Conservation (phyloP, 2,329 filamentous ascomycete genomes). For the Colletotrichum godetiae region DNA sequence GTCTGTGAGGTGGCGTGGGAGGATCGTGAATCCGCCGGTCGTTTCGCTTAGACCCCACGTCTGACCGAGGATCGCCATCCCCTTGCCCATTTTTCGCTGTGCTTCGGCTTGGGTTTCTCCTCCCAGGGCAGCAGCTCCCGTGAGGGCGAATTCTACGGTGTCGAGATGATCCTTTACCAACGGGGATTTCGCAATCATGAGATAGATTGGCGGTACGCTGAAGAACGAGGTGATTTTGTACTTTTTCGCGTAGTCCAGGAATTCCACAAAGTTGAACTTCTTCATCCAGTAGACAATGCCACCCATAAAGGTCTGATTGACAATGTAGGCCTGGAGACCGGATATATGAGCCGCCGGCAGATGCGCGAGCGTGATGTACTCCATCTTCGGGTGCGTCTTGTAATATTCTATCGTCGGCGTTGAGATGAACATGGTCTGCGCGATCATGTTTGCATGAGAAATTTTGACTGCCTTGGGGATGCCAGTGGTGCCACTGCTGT, state of each 20-base stretch:
- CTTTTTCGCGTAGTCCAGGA: conserved; percentile 62
- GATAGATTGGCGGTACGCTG: conserved; percentile 70
- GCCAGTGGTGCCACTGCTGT: conserved; percentile 62
- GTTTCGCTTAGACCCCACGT: conserved; percentile 71
- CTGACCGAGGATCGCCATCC: conserved; percentile 57
- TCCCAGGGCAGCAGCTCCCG: conserved; percentile 68
- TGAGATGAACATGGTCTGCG: conserved; percentile 47
- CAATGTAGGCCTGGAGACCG: conserved; percentile 56
- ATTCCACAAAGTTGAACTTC: conserved; percentile 66
- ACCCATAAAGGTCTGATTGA: conserved; percentile 54
- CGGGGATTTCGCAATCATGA: conserved; percentile 68
- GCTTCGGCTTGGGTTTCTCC: conserved; percentile 63
- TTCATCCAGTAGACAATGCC: conserved; percentile 71
- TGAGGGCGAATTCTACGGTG: conserved; percentile 56
- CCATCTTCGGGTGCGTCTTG: conserved; percentile 40
- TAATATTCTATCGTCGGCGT: conserved; percentile 44
- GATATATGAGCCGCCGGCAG: conserved; percentile 60
- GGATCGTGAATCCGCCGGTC: conserved; percentile 58
- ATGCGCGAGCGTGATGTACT: conserved; percentile 53
- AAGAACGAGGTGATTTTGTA: conserved; percentile 66
- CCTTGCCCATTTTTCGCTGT: conserved; percentile 57
- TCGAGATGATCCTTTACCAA: conserved; percentile 67
- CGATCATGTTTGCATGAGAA: conserved; percentile 57
- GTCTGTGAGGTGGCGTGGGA: conserved; percentile 52
- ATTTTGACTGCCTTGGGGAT: conserved; percentile 59